These are phyloP conservation scores for Epichloe uncinata DNA, from an alignment of 2,329 filamentous ascomycete species.

Conservation along the genomic window DNA sequence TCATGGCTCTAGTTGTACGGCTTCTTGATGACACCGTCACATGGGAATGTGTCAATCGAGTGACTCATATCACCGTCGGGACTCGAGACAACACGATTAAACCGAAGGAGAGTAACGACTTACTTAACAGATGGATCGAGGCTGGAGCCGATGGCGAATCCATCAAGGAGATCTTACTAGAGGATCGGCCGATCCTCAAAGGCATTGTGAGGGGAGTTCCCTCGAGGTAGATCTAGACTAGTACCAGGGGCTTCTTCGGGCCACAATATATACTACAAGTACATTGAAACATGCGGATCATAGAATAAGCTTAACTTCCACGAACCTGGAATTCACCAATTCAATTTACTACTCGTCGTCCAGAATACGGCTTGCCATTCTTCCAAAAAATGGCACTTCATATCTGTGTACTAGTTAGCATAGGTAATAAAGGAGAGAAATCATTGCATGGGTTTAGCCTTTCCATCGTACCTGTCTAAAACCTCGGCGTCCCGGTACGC, in stretches of 20 bases:
- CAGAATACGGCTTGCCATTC: constrained; percentile 74
- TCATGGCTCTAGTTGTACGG: constrained; percentile 87
- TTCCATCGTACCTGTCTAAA: constrained; percentile 38
- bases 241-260: not conserved
- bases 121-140: constrained; percentile 64
- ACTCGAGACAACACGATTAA: constrained; percentile 65
- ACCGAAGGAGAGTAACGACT: constrained; percentile 84
- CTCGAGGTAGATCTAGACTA: constrained; percentile 24
- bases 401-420: constrained; percentile 35
- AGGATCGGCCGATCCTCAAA: constrained; percentile 32
- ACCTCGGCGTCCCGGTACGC: constrained; percentile 75
- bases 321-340: not conserved
- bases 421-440: too few relatives aligned
- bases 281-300: not conserved
- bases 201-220: constrained; percentile 37
- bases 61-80: constrained; percentile 83
- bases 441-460: not conserved
- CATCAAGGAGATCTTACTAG: constrained; percentile 36
- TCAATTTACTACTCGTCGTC: constrained; percentile 53
- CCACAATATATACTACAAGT: not conserved
- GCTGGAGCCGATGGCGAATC: constrained; percentile 28
- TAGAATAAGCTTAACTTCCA: not conserved
- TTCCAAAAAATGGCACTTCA: constrained; percentile 78
- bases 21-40: constrained; percentile 41
- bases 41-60: constrained; percentile 61